Percentiles rank a stretch among this genome's conserved stretches.
These are phyloP conservation scores for Apiospora malaysiana DNA, from an alignment of 2,329 filamentous ascomycete genomes.

Conservation along the genomic window DNA sequence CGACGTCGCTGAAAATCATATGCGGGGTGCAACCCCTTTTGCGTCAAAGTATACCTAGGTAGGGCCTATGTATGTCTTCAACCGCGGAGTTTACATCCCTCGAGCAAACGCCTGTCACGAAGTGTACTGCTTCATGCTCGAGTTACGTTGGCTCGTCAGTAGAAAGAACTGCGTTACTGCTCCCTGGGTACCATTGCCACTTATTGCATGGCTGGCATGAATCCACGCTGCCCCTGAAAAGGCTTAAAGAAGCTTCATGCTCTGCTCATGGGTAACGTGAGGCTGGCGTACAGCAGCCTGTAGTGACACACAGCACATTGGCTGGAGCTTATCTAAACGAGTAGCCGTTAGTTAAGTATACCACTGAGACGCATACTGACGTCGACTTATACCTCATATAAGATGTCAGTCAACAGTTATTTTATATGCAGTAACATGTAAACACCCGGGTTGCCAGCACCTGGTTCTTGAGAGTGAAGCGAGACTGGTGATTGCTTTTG, in stretches of 20 bases:
- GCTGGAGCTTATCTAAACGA: too few species aligned
- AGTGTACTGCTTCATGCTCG: neutral
- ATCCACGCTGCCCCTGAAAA: neutral
- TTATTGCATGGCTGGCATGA: neutral
- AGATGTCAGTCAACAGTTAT: too few species aligned
- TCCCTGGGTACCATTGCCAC: neutral
- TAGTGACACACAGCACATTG: neutral
- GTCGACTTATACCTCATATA: too few species aligned
- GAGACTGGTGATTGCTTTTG: too few species aligned
- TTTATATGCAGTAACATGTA: too few species aligned
- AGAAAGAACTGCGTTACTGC: neutral
- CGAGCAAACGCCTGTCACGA: too few species aligned
- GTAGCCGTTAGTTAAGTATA: too few species aligned
- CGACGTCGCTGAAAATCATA: neutral
- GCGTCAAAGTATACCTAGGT: neutral
- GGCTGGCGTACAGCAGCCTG: too few species aligned
- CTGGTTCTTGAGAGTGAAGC: too few species aligned
- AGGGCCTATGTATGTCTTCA: neutral
- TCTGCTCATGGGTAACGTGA: neutral
- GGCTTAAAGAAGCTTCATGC: neutral
- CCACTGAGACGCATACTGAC: neutral
- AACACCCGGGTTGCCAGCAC: too few species aligned
- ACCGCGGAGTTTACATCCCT: neutral
- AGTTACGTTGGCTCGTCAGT: neutral
- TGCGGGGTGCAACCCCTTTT: neutral